Evolutionary conservation across 768 basidiomycete genomes (phyloP), one percentile per base, ranked within the genome.

Genomic region (Podaxis sp.): DNA sequence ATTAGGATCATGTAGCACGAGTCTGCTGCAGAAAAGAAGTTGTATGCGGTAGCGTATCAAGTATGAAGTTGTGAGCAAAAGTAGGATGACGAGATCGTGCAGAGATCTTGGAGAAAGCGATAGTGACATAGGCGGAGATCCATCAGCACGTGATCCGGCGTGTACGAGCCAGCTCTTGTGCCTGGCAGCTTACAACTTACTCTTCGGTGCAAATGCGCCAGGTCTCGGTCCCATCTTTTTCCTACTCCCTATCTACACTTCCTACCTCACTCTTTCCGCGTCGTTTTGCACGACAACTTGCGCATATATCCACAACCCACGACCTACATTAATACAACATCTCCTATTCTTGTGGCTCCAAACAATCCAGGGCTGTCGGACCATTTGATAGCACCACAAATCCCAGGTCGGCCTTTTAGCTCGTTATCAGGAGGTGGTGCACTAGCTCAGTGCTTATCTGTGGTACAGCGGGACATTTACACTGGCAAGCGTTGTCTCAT

Each of bases 141-240:
- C 30, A 61, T 61, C 60, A 62, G 41, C 60, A 62, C 60, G 60
- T 62, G 60, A 62, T 37, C 53, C 41, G 38, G 60, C 60, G 53
- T 62, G 53, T 48, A 62, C 28, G 41, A 55, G 28, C 58, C 46
- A 55, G 44, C 28, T 46, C 40, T n/a, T 30, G 60, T 62, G 60
- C 60, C 60, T 62, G 60, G 60, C 52, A 37, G 60, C 60, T 62
- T 62, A 48, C 60, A 24, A 46, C 60, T 53, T 62, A 49, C 44
- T 55, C 60, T 62, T 62, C 44, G 60, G 60, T 62, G 60, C 52
- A 48, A 62, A 62, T 62, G 60, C 60, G 60, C 53, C 60, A 62
- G 52, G 56, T 50, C 41, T 46, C 56, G 37, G 56, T 59, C 49
- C 49, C 48, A 51, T 59, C 49, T 57, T 46, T 62, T 36, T 48